Evolutionary conservation across 2,329 filamentous ascomycete genomes (phyloP).

Genomic region (Fusarium sp.): DNA sequence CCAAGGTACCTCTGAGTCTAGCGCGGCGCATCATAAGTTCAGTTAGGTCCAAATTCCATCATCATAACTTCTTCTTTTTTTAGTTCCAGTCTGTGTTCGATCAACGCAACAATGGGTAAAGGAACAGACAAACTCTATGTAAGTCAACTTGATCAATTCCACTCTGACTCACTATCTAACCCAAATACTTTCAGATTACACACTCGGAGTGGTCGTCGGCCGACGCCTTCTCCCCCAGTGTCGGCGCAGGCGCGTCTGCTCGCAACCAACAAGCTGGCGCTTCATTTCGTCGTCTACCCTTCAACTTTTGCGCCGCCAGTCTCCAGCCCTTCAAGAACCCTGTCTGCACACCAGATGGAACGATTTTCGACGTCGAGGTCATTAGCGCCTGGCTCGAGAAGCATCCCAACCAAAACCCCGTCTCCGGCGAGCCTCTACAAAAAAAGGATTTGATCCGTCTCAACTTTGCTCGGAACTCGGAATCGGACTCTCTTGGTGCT

Average conservation of each 20-base stretch:
- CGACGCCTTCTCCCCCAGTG: constrained; percentile 87
- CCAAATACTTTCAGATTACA: constrained; percentile 73
- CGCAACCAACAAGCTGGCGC: constrained; percentile 59
- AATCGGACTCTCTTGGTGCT: constrained; percentile 65
- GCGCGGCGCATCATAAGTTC: constrained; percentile 35
- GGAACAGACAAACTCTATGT: constrained; percentile 63
- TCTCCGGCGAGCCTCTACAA: constrained; percentile 82
- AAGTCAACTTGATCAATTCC: constrained; percentile 21
- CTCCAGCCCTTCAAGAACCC: constrained; percentile 96
- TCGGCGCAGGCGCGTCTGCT: constrained; percentile 73
- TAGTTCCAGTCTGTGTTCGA: background rate
- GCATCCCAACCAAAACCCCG: constrained; percentile 86
- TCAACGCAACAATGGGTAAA: constrained; percentile 54
- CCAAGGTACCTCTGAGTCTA: constrained; percentile 4
- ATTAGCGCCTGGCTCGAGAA: constrained; percentile 95
- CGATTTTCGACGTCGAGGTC: constrained; percentile 94
- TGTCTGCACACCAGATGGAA: constrained; percentile 88
- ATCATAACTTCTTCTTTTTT: constrained; percentile 21
- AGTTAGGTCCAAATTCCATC: constrained; percentile 18
- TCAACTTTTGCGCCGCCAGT: constrained; percentile 97
- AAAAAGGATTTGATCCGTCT: constrained; percentile 89
- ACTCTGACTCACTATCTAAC: background rate
- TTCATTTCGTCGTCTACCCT: constrained; percentile 89
- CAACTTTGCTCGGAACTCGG: constrained; percentile 91
- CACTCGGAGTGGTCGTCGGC: constrained; percentile 97